These are phyloP conservation scores for Citrus inodora DNA, from an alignment of 345 rosid genomes.

Conservation along the genomic window DNA sequence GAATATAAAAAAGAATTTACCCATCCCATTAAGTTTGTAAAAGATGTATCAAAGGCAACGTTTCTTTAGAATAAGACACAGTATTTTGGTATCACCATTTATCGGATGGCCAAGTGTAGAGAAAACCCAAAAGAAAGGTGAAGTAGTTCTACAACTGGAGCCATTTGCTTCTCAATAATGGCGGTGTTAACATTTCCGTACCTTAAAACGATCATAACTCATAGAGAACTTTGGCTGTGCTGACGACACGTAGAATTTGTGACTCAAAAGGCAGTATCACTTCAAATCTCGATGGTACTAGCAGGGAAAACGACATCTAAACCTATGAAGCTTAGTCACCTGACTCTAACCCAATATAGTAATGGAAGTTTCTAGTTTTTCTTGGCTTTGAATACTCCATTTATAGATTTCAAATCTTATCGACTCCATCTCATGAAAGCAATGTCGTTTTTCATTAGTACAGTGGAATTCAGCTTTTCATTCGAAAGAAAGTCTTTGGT, in stretches of 20 bases:
- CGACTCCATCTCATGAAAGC: not conserved
- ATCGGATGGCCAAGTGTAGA: not conserved
- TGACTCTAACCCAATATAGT: not conserved
- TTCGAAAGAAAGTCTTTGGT: no score
- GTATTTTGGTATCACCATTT: not conserved
- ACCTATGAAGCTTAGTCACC: not conserved
- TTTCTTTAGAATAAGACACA: not conserved
- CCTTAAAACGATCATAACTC: not conserved
- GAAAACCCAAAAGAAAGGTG: not conserved
- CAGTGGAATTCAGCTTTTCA: not conserved
- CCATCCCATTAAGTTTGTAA: no score
- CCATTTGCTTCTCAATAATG: not conserved
- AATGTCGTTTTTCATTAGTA: not conserved
- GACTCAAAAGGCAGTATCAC: not conserved
- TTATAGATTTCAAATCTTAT: not conserved
- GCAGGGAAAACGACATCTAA: not conserved
- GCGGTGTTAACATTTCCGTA: not conserved
- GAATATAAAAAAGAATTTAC: not conserved
- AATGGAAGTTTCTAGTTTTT: not conserved
- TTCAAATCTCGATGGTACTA: not conserved
- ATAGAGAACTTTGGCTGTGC: not conserved
- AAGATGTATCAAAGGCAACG: not conserved
- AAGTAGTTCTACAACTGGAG: not conserved
- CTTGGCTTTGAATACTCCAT: no score
- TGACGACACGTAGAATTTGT: not conserved